Conservation (phyloP, 441 rosid genomes). For the Omphalea diandra region DNA sequence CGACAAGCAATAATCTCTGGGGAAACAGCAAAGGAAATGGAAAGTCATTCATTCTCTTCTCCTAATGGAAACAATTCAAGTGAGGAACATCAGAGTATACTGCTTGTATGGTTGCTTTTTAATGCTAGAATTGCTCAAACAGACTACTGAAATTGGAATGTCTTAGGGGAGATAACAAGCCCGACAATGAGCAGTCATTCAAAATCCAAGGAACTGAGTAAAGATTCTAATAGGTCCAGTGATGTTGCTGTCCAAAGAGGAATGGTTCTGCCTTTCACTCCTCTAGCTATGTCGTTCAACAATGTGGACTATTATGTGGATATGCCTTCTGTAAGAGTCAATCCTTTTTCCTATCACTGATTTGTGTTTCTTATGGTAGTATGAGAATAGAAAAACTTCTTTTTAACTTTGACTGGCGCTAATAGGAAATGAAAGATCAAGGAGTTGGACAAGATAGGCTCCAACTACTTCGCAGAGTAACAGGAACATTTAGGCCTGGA, state of each 20-base stretch:
- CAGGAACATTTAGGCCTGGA: slow-evolving; percentile 90
- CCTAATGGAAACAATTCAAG: slow-evolving; percentile 46
- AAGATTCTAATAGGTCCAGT: slow-evolving; percentile 32
- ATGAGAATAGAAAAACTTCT: neutral
- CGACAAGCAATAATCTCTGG: slow-evolving; percentile 68
- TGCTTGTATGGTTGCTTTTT: neutral
- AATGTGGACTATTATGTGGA: slow-evolving; percentile 75
- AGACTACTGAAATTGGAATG: neutral
- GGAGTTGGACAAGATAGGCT: slow-evolving; percentile 67
- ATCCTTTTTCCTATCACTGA: neutral
- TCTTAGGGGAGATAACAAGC: slow-evolving; percentile 52
- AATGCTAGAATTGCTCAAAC: slow-evolving; percentile 7
- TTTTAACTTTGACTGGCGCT: neutral
- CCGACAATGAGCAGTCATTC: slow-evolving; percentile 47
- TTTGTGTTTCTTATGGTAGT: neutral
- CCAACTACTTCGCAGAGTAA: slow-evolving; percentile 66
- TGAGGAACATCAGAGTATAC: slow-evolving; percentile 28
- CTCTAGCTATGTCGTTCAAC: slow-evolving; percentile 83
- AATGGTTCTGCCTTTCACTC: slow-evolving; percentile 92
- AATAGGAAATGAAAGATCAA: slow-evolving; percentile 89
- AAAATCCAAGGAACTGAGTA: slow-evolving; percentile 25
- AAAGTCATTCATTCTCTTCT: slow-evolving; percentile 35
- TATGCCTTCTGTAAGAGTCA: slow-evolving; percentile 77
- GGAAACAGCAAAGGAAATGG: slow-evolving; percentile 43
- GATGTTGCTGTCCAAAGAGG: slow-evolving; percentile 62